Evolutionary conservation across 2,329 filamentous ascomycete genomes (phyloP).

Genomic region (Penicillium griseofulvum): DNA sequence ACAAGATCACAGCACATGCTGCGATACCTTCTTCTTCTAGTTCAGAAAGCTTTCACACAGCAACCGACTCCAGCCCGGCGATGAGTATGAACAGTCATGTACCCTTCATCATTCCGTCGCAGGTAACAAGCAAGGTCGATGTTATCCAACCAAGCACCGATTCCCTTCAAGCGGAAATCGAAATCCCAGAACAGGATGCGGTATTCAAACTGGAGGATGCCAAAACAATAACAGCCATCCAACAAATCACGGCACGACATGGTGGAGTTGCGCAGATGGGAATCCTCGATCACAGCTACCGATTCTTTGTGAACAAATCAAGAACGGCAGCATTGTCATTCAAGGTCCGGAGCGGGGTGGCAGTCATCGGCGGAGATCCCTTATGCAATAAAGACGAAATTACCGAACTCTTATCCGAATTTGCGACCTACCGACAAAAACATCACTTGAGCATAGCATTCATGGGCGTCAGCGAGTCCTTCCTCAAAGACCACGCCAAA

Average conservation of each 20-base stretch:
- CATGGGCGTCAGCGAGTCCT: conserved; percentile 36
- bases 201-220: conserved; percentile 35
- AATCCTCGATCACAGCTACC: conserved; percentile 43
- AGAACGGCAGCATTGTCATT: conserved; percentile 39
- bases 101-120: not conserved
- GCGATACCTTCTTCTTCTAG: conserved; percentile 15
- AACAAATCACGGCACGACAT: conserved; percentile 32
- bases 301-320: conserved; percentile 40
- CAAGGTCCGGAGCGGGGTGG: conserved; percentile 39
- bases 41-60: conserved; percentile 12
- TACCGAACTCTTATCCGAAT: conserved; percentile 34
- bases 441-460: conserved; percentile 36
- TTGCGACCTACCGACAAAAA: conserved; percentile 32
- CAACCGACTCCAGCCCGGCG: conserved; percentile 10
- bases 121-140: not conserved
- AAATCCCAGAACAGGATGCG: conserved; percentile 1
- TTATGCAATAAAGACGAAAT: conserved; percentile 32
- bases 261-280: conserved; percentile 45
- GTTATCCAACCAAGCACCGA: not conserved
- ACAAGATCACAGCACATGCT: not conserved
- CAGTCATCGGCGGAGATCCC: conserved; percentile 42
- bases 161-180: not conserved
- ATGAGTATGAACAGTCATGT: conserved; percentile 16
- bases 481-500: conserved; percentile 30
- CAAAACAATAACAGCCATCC: conserved; percentile 31